Evolutionary conservation across 345 rosid genomes (phyloP).

Genomic region (Euphorbia peplus): DNA sequence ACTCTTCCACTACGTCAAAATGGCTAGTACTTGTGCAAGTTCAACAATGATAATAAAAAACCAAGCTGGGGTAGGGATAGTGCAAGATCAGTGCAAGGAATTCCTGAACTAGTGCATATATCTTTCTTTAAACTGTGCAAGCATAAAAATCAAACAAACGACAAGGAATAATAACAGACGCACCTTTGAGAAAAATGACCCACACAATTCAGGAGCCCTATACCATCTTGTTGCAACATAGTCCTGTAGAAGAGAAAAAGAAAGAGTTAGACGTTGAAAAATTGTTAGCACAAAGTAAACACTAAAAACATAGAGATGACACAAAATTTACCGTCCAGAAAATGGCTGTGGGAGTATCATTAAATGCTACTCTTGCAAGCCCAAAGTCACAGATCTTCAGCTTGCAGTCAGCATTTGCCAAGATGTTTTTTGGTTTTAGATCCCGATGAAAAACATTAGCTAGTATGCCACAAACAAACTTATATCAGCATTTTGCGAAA

Average conservation of each 20-base stretch:
- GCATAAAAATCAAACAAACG: slow-evolving; percentile 22
- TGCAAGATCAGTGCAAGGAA: too few relatives aligned
- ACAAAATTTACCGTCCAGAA: slow-evolving; percentile 78
- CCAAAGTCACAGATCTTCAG: slow-evolving; percentile 98
- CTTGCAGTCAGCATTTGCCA: slow-evolving; percentile 95
- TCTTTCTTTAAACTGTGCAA: neutral
- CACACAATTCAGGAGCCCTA: slow-evolving; percentile 94
- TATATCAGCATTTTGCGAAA: neutral
- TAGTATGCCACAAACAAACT: slow-evolving; percentile 22
- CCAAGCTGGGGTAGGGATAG: too few relatives aligned
- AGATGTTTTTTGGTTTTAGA: slow-evolving; percentile 86
- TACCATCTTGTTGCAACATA: slow-evolving; percentile 98
- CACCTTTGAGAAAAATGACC: slow-evolving; percentile 97
- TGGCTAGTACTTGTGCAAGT: neutral
- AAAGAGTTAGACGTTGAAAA: neutral
- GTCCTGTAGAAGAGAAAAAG: slow-evolving; percentile 49
- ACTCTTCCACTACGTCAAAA: too few relatives aligned
- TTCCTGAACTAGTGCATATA: neutral
- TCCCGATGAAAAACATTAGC: slow-evolving; percentile 96
- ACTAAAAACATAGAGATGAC: neutral
- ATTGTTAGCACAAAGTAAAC: slow-evolving; percentile 8
- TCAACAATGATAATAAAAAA: too few relatives aligned
- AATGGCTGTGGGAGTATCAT: slow-evolving; percentile 89
- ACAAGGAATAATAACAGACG: slow-evolving; percentile 17
- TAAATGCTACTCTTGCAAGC: slow-evolving; percentile 94